A percentile compares a stretch with the other conserved stretches of the same genome.
phyloP scores from a whole-genome alignment of 805 yeast species.

The Naumovozyma castellii region DNA sequence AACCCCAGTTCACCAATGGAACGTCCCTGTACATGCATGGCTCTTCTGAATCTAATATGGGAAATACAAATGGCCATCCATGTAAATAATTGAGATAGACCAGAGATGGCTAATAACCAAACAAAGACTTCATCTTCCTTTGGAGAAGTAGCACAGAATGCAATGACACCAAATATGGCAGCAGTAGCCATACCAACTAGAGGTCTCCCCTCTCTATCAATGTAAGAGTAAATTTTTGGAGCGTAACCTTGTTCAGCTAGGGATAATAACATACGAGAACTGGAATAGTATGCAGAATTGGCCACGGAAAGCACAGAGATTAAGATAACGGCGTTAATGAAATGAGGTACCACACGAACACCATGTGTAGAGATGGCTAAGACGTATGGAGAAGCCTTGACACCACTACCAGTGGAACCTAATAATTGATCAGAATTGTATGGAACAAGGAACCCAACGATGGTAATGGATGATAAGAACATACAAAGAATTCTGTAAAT shows the following conservation, averaged over 20 bases:
- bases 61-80: conserved; percentile 52
- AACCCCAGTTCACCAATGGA: conserved; percentile 44
- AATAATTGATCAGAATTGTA: conserved; percentile 42
- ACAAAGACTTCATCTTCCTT: conserved; percentile 49
- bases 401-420: conserved; percentile 39
- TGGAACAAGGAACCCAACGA: conserved; percentile 54
- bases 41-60: conserved; percentile 51
- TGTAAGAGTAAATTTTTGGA: conserved; percentile 44
- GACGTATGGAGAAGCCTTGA: conserved; percentile 68
- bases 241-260: conserved; percentile 54
- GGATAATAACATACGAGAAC: conserved; percentile 43
- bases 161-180: conserved; percentile 47
- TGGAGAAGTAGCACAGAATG: conserved; percentile 56
- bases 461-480: conserved; percentile 43
- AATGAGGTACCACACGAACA: conserved; percentile 48
- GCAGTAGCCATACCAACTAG: conserved; percentile 39
- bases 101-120: conserved; percentile 57
- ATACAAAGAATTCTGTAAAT: conserved; percentile 57
- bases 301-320: conserved; percentile 52
- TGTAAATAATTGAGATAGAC: conserved; percentile 52
- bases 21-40: conserved; percentile 45
- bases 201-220: conserved; percentile 62
- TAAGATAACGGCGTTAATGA: conserved; percentile 55
- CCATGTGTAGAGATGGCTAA: conserved; percentile 54
- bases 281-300: conserved; percentile 45